A percentile compares a stretch with the other conserved stretches of the same genome.
phyloP scores from a whole-genome alignment of 345 rosid species.

The Citrus australasica region DNA sequence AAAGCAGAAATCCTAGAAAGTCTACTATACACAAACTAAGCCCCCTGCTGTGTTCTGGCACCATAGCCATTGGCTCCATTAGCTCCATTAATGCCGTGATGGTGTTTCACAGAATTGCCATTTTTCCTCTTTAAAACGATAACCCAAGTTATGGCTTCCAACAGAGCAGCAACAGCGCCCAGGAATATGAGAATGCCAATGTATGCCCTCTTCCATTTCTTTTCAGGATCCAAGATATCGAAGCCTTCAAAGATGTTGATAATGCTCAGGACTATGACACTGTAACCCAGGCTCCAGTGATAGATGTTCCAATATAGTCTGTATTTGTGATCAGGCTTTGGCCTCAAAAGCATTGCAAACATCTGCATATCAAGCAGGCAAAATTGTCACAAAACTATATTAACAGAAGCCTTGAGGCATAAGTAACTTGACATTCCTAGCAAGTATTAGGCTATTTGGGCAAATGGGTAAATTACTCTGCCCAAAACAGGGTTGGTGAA shows the following conservation, averaged over 20 bases:
- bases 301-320: slow-evolving; percentile 85
- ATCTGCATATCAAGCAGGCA: slow-evolving; percentile 26
- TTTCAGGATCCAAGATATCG: slow-evolving; percentile 47
- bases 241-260: slow-evolving; percentile 67
- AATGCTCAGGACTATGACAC: slow-evolving; percentile 56
- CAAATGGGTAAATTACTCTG: neutral
- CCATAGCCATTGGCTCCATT: slow-evolving; percentile 31
- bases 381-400: neutral
- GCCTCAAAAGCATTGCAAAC: slow-evolving; percentile 79
- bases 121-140: slow-evolving; percentile 61
- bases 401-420: neutral
- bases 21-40: neutral
- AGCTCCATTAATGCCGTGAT: slow-evolving; percentile 36
- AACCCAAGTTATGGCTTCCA: slow-evolving; percentile 76
- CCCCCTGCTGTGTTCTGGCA: neutral
- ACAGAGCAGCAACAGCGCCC: slow-evolving; percentile 37
- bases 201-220: slow-evolving; percentile 62
- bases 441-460: neutral
- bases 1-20: neutral
- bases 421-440: neutral
- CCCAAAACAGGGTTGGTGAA: neutral
- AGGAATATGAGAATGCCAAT: slow-evolving; percentile 51
- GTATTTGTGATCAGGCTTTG: slow-evolving; percentile 82
- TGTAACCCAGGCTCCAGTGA: slow-evolving; percentile 74
- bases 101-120: slow-evolving; percentile 23